Evolutionary conservation across 352 stramenopile species (phyloP).

Genomic region (Phytophthora citrophthora): DNA sequence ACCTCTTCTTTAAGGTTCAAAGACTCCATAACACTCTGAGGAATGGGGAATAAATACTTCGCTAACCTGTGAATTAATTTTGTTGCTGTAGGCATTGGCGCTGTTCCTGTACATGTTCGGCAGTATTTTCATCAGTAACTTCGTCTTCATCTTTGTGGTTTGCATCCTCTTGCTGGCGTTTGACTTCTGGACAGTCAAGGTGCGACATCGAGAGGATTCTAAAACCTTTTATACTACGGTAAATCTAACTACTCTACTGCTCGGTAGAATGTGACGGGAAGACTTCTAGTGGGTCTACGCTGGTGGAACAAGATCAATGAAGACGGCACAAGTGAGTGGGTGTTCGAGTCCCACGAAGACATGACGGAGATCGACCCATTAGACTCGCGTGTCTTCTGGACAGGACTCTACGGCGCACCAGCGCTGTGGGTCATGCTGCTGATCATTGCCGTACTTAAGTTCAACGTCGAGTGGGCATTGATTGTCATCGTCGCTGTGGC

Average conservation of each 20-base stretch:
- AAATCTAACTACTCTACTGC: neutral
- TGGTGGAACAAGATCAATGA: constrained; percentile 99
- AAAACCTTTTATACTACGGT: no score
- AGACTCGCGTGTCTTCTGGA: constrained; percentile 96
- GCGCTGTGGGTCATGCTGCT: constrained; percentile 92
- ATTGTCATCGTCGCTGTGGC: constrained; percentile 93
- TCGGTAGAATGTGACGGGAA: constrained; percentile 83
- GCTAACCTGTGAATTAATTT: constrained; percentile 2
- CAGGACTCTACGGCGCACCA: constrained; percentile 94
- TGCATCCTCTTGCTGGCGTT: constrained; percentile 96
- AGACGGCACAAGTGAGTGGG: constrained; percentile 95
- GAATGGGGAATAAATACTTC: neutral
- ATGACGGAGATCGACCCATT: constrained; percentile 90
- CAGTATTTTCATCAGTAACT: constrained; percentile 90
- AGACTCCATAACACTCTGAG: neutral
- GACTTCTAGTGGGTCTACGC: constrained; percentile 93
- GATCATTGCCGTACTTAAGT: constrained; percentile 93
- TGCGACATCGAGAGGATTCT: constrained; percentile 6
- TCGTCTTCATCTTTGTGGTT: constrained; percentile 97
- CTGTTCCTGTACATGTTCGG: constrained; percentile 96
- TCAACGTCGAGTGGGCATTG: constrained; percentile 95
- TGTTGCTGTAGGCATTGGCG: constrained; percentile 58
- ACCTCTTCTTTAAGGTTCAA: constrained; percentile 95
- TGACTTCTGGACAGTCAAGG: constrained; percentile 99
- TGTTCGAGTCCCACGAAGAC: constrained; percentile 96